Evolutionary conservation across 2,329 filamentous ascomycete species (phyloP).

Genomic region (Aspergillus sp.): DNA sequence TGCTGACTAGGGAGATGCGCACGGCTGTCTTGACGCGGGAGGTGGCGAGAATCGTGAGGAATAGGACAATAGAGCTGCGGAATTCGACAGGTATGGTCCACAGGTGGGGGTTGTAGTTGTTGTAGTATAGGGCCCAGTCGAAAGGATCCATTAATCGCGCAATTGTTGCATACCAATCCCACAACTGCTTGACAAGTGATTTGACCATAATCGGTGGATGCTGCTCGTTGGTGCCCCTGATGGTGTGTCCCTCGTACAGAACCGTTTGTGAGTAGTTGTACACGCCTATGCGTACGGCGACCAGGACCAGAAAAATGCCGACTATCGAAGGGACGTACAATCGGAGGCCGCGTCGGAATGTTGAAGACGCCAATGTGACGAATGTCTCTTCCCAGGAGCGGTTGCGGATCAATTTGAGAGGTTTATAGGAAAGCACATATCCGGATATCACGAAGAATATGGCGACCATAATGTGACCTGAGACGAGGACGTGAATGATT

Average conservation of each 20-base stretch:
- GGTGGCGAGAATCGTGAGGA: slow-evolving; percentile 46
- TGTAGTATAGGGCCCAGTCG: slow-evolving; percentile 46
- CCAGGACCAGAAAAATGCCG: slow-evolving; percentile 46
- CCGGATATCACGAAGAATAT: slow-evolving; percentile 56
- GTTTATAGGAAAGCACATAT: slow-evolving; percentile 52
- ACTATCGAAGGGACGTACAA: slow-evolving; percentile 49
- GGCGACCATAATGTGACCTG: slow-evolving; percentile 53
- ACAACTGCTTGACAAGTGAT: slow-evolving; percentile 39
- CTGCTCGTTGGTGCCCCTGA: slow-evolving; percentile 48
- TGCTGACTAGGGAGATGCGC: slow-evolving; percentile 40
- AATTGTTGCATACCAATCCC: slow-evolving; percentile 42
- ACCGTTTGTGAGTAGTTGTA: slow-evolving; percentile 45
- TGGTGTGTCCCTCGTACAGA: slow-evolving; percentile 42
- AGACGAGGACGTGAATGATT: slow-evolving; percentile 47
- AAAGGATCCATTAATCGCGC: slow-evolving; percentile 43
- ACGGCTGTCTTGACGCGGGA: slow-evolving; percentile 40
- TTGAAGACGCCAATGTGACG: slow-evolving; percentile 45
- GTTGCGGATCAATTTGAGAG: slow-evolving; percentile 44
- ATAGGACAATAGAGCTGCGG: slow-evolving; percentile 50
- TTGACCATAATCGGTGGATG: slow-evolving; percentile 43
- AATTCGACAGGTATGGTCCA: slow-evolving; percentile 55
- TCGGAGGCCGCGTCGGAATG: slow-evolving; percentile 49
- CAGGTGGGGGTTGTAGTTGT: slow-evolving; percentile 51
- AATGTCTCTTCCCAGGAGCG: slow-evolving; percentile 46
- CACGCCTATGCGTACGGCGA: slow-evolving; percentile 48